Conservation (phyloP, 805 yeast genomes). For the Candida coquimbonensis region DNA sequence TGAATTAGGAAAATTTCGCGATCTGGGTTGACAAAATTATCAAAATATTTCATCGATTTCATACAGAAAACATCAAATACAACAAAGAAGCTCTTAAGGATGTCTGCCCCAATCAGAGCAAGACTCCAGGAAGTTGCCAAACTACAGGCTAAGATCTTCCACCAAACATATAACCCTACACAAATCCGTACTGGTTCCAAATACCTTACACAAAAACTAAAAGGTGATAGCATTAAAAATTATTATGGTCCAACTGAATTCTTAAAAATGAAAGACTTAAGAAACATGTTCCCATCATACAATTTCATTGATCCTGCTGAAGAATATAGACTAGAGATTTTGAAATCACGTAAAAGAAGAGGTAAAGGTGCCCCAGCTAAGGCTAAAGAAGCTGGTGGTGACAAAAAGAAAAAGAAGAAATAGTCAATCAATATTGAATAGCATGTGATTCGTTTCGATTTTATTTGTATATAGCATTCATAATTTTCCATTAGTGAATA, state of each 20-base stretch:
- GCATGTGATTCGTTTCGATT: too few relatives aligned
- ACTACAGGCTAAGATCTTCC: constrained; percentile 59
- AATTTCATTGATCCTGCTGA: constrained; percentile 62
- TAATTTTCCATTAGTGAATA: neutral
- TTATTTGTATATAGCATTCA: constrained; percentile 9
- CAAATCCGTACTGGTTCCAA: constrained; percentile 66
- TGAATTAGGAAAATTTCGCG: neutral
- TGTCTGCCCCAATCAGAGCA: constrained; percentile 30
- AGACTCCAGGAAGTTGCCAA: constrained; percentile 52
- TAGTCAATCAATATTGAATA: neutral
- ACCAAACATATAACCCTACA: constrained; percentile 63
- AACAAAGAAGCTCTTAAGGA: constrained; percentile 2
- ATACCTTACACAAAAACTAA: constrained; percentile 56
- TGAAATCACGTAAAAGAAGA: constrained; percentile 58
- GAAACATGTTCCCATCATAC: constrained; percentile 40
- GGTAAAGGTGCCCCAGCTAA: constrained; percentile 87
- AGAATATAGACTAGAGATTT: constrained; percentile 47
- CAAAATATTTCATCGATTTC: neutral
- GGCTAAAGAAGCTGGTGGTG: constrained; percentile 40
- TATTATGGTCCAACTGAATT: constrained; percentile 74
- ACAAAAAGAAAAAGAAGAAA: constrained; percentile 34
- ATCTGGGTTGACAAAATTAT: neutral
- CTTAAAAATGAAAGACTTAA: constrained; percentile 56
- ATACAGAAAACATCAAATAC: too few relatives aligned
- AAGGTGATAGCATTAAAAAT: constrained; percentile 61